Percentiles rank a stretch among this genome's conserved stretches.
phyloP scores from a whole-genome alignment of 352 stramenopile genomes.

The Thalassiosira mediterranea region DNA sequence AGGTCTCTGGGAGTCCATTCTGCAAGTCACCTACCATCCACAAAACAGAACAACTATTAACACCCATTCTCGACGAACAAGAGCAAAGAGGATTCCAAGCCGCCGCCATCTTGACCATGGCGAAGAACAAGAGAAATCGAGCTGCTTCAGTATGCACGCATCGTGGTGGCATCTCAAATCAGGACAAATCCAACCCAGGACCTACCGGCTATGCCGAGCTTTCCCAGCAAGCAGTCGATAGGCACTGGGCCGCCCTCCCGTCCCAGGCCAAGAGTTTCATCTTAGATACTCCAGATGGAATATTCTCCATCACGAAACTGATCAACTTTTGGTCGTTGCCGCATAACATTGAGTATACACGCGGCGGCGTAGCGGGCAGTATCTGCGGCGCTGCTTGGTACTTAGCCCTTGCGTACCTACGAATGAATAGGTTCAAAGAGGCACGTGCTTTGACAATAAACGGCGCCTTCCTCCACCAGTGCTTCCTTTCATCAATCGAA shows the following conservation, averaged over 20 bases:
- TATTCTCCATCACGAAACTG: slow-evolving; percentile 25
- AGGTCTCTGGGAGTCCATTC: too few relatives aligned
- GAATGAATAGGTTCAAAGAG: slow-evolving; percentile 12
- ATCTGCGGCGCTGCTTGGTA: not conserved
- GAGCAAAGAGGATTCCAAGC: too few relatives aligned
- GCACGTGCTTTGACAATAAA: slow-evolving; percentile 41
- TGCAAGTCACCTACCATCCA: too few relatives aligned
- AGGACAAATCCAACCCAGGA: too few relatives aligned
- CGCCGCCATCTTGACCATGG: too few relatives aligned
- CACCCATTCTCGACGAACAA: too few relatives aligned
- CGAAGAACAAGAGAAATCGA: too few relatives aligned
- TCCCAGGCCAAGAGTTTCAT: not conserved
- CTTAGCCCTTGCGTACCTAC: slow-evolving; percentile 12
- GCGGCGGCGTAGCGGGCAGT: slow-evolving; percentile 13
- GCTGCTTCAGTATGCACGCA: too few relatives aligned
- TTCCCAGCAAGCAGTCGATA: slow-evolving; percentile 8
- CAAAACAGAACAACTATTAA: too few relatives aligned
- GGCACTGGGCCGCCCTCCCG: not conserved
- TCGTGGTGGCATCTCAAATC: too few relatives aligned
- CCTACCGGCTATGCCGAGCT: too few relatives aligned
- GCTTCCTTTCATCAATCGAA: slow-evolving; percentile 9
- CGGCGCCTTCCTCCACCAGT: slow-evolving; percentile 39
- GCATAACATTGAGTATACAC: slow-evolving; percentile 10
- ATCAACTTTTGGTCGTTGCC: slow-evolving; percentile 18
- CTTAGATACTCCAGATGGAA: not conserved